These are phyloP conservation scores for Zasmidium citrigriseum DNA, from an alignment of 2,329 filamentous ascomycete species.

Conservation along the genomic window DNA sequence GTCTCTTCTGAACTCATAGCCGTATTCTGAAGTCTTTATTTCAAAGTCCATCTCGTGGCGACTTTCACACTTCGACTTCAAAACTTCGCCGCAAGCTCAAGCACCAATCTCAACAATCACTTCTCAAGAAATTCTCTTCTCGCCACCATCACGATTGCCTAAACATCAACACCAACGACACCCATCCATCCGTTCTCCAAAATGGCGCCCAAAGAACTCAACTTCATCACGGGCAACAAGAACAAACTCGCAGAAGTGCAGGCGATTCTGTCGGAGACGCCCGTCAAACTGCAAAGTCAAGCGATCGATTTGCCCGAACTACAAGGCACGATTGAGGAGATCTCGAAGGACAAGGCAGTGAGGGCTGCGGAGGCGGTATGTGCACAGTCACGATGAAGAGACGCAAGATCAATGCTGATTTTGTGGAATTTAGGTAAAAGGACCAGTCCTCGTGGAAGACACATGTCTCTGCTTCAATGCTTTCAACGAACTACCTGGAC, in stretches of 20 bases:
- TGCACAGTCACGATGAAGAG: neutral
- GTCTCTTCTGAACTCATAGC: no score
- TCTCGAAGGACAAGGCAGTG: conserved; percentile 83
- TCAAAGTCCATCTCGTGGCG: no score
- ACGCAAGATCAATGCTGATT: neutral
- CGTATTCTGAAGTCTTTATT: no score
- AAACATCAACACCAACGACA: neutral
- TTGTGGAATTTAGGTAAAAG: conserved; percentile 61
- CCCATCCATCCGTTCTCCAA: neutral
- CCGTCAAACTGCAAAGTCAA: conserved; percentile 71
- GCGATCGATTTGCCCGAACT: conserved; percentile 82
- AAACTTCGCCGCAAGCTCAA: neutral
- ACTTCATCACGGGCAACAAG: conserved; percentile 95
- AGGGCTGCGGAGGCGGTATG: conserved; percentile 75
- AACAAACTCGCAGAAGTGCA: conserved; percentile 92
- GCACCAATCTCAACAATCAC: neutral
- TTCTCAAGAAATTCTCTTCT: neutral
- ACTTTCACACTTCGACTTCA: neutral
- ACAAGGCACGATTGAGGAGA: conserved; percentile 89
- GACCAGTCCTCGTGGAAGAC: conserved; percentile 92
- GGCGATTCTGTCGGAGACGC: conserved; percentile 73
- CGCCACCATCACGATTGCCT: neutral
- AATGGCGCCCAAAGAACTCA: conserved; percentile 57
- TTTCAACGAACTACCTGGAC: conserved; percentile 85
- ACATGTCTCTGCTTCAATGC: conserved; percentile 93